A percentile compares a stretch with the other conserved stretches of the same genome.
phyloP scores from a whole-genome alignment of 768 basidiomycete genomes.

The Tricholoma sp. region DNA sequence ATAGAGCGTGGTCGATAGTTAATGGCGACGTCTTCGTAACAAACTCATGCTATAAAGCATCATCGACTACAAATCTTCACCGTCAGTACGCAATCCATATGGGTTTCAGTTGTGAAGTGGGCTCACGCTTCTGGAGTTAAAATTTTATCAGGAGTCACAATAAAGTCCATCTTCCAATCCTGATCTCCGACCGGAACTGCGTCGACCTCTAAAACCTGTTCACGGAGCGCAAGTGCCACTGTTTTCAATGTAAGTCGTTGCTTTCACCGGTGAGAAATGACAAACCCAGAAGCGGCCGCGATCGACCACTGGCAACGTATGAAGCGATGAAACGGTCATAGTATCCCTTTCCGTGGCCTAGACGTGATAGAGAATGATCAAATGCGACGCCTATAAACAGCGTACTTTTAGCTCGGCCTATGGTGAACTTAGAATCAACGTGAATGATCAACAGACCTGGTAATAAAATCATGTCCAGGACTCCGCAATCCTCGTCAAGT shows the following conservation, averaged over 20 bases:
- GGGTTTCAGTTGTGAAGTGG: not conserved
- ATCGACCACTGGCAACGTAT: constrained; percentile 40
- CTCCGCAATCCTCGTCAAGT: constrained; percentile 30
- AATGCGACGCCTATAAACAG: constrained; percentile 60
- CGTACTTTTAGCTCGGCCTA: not conserved
- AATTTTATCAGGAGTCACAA: constrained; percentile 41
- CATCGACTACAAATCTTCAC: too few relatives aligned
- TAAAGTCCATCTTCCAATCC: constrained; percentile 62
- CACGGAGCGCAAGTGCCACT: constrained; percentile 65
- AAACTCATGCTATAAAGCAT: too few relatives aligned
- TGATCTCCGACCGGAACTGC: constrained; percentile 48
- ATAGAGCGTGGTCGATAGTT: too few relatives aligned
- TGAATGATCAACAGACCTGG: constrained; percentile 43
- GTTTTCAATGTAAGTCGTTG: not conserved
- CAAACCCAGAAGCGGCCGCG: constrained; percentile 57
- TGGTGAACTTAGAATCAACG: not conserved
- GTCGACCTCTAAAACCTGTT: constrained; percentile 52
- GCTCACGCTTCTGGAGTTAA: constrained; percentile 1
- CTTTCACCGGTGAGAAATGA: constrained; percentile 5
- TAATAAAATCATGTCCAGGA: constrained; percentile 59
- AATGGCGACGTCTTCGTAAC: too few relatives aligned
- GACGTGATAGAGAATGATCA: constrained; percentile 58
- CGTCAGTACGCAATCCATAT: too few relatives aligned
- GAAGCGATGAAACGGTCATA: constrained; percentile 69
- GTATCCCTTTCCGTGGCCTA: constrained; percentile 82